Evolutionary conservation across 2,329 filamentous ascomycete genomes (phyloP).

Genomic region (Fusarium sp.): DNA sequence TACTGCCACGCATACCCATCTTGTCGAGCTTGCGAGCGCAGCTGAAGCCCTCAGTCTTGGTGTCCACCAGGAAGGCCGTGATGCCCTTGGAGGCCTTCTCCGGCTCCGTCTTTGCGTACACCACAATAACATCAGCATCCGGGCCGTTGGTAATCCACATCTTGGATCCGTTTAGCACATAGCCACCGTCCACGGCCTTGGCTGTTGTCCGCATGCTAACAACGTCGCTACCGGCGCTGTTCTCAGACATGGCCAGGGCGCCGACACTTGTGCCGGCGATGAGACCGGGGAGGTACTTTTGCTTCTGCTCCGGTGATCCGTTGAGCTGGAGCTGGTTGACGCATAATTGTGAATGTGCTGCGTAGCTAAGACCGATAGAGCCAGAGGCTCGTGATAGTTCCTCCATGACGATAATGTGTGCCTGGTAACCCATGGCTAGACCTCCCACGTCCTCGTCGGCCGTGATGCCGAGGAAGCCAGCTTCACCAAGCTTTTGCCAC

Average conservation of each 20-base stretch:
- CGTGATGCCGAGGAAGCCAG: constrained; percentile 92
- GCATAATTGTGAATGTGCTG: constrained; percentile 95
- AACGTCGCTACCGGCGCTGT: constrained; percentile 91
- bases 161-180: constrained; percentile 89
- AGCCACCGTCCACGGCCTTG: constrained; percentile 86
- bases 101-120: constrained; percentile 96
- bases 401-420: constrained; percentile 95
- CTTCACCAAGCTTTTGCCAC: constrained; percentile 94
- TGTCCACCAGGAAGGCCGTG: constrained; percentile 92
- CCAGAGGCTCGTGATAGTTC: constrained; percentile 90
- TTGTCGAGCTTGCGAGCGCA: constrained; percentile 95
- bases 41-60: constrained; percentile 80
- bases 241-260: constrained; percentile 95
- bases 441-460: constrained; percentile 94
- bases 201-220: constrained; percentile 95
- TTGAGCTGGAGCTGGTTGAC: constrained; percentile 97
- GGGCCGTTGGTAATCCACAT: constrained; percentile 99
- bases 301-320: constrained; percentile 83
- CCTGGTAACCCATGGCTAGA: constrained; percentile 93
- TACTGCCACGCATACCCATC: constrained; percentile 97
- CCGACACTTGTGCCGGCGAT: constrained; percentile 87
- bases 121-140: constrained; percentile 91
- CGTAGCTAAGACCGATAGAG: constrained; percentile 91
- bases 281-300: constrained; percentile 82
- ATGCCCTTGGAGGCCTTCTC: constrained; percentile 88